Conservation (phyloP, 163 green algal species). For the Smithsoniella earleae region DNA sequence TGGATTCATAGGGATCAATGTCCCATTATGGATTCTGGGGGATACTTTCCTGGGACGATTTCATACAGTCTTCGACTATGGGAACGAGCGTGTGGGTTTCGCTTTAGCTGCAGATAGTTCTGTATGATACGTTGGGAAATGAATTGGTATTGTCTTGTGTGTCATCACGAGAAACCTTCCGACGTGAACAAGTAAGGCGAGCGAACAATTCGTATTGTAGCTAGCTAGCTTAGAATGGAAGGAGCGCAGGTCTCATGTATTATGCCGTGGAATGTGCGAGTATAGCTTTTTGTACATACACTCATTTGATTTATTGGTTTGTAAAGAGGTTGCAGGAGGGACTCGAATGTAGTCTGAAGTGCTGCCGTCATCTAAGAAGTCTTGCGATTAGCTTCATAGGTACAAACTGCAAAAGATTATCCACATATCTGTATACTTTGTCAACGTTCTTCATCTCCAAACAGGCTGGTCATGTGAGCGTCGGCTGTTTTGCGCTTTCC, state of each 20-base stretch:
- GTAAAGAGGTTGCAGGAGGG: no score
- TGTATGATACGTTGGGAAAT: background rate
- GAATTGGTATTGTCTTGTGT: background rate
- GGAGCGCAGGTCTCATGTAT: background rate
- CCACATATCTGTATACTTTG: no score
- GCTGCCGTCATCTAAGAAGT: no score
- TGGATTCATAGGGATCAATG: constrained; percentile 88
- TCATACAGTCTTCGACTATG: constrained; percentile 92
- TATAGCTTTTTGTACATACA: background rate
- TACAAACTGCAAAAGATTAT: no score
- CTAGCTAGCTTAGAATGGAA: background rate
- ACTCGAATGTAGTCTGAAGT: no score
- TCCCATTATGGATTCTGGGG: constrained; percentile 93
- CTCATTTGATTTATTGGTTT: no score
- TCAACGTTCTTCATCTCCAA: no score
- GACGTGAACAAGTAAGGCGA: no score
- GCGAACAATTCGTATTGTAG: background rate
- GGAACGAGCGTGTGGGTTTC: constrained; percentile 60
- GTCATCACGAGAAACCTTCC: no score
- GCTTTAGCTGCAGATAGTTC: constrained; percentile 32
- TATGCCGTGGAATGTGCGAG: background rate
- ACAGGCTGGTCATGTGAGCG: no score
- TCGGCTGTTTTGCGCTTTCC: no score
- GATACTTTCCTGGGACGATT: constrained; percentile 94
- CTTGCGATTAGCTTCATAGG: no score